Percentiles rank a stretch among this genome's conserved stretches.
These are phyloP conservation scores for Suhomyces tanzawaensis DNA, from an alignment of 805 yeast species.

Conservation along the genomic window DNA sequence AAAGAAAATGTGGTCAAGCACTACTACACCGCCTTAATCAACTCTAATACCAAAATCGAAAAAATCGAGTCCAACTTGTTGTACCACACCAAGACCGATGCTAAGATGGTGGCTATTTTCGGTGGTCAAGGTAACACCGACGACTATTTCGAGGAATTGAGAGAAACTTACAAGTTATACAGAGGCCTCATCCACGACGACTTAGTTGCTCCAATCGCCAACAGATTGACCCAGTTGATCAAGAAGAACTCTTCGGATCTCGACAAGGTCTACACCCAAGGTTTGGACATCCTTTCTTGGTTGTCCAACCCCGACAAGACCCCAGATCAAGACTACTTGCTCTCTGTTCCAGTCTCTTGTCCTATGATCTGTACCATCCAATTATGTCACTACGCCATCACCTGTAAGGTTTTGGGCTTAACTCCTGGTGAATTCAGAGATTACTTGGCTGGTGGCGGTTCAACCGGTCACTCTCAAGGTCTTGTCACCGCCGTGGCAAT, in stretches of 20 bases:
- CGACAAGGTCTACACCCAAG: constrained; percentile 88
- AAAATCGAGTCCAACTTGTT: constrained; percentile 48
- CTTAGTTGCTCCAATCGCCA: constrained; percentile 67
- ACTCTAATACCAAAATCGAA: constrained; percentile 24
- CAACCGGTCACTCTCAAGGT: constrained; percentile 91
- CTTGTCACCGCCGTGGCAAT: constrained; percentile 90
- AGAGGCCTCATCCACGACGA: constrained; percentile 64
- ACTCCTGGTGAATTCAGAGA: constrained; percentile 86
- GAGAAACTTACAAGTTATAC: constrained; percentile 78
- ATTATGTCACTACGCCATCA: constrained; percentile 86
- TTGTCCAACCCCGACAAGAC: constrained; percentile 78
- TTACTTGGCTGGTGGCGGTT: constrained; percentile 52
- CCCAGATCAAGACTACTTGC: constrained; percentile 84
- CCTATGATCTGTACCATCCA: constrained; percentile 97
- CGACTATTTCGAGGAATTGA: constrained; percentile 94
- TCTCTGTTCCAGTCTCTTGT: constrained; percentile 91
- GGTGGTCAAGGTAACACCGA: constrained; percentile 99
- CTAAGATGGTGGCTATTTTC: constrained; percentile 77
- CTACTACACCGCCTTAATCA: constrained; percentile 53
- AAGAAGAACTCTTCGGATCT: constrained; percentile 54
- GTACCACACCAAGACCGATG: constrained; percentile 56
- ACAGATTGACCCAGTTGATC: constrained; percentile 64
- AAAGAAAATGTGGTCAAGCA: constrained; percentile 66
- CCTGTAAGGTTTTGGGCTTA: constrained; percentile 78
- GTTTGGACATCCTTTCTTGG: constrained; percentile 88